These are phyloP conservation scores for Hymenoscyphus fructigenus DNA, from an alignment of 2,329 filamentous ascomycete species.

Conservation along the genomic window DNA sequence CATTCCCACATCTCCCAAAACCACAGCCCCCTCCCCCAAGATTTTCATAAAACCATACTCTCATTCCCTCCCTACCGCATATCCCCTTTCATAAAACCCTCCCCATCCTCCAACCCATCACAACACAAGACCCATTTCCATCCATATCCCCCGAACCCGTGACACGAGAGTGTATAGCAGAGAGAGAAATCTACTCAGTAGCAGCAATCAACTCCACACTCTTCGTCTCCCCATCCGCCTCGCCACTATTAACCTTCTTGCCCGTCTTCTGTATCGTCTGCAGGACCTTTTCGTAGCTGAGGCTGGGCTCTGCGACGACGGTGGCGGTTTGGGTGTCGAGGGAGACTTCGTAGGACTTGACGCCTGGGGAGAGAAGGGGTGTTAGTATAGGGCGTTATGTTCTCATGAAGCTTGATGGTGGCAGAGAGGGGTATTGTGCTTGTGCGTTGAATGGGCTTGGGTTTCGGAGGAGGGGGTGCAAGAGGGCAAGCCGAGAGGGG, in stretches of 20 bases:
- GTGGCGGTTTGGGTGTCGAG: conserved; percentile 83
- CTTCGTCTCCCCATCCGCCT: conserved; percentile 61
- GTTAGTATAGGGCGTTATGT: background rate
- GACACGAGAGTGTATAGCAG: background rate
- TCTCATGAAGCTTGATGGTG: too few relatives aligned
- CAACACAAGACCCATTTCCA: background rate
- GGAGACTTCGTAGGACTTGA: conserved; percentile 83
- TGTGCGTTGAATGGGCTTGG: too few relatives aligned
- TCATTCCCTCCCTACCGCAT: too few relatives aligned
- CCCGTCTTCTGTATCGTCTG: conserved; percentile 91
- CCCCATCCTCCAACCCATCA: background rate
- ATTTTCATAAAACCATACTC: background rate
- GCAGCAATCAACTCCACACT: conserved; percentile 9
- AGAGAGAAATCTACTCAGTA: background rate
- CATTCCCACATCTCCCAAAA: too few relatives aligned
- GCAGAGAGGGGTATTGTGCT: too few relatives aligned
- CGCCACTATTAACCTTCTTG: conserved; percentile 80
- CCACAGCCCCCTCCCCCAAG: too few relatives aligned
- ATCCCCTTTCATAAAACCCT: background rate
- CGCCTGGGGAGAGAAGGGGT: conserved; percentile 52
- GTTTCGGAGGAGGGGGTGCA: too few relatives aligned
- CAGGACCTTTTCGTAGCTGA: conserved; percentile 78
- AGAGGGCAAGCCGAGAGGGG: too few relatives aligned
- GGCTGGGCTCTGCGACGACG: conserved; percentile 66
- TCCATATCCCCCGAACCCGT: too few relatives aligned